Conservation (phyloP, 768 basidiomycete species). For the Amanita jacksonii region DNA sequence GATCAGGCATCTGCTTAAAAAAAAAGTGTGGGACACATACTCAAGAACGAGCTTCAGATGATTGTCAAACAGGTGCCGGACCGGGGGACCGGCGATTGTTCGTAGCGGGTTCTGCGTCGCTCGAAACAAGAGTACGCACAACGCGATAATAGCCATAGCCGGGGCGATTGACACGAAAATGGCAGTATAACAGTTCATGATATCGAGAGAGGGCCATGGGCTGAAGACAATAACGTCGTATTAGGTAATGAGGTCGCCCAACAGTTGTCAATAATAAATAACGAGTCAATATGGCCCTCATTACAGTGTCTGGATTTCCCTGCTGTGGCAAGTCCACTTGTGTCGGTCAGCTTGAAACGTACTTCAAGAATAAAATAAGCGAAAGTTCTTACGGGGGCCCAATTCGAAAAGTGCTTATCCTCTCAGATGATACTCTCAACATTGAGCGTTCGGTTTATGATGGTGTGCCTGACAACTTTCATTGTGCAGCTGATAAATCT, state of each 20-base stretch:
- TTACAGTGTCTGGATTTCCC: conserved; percentile 86
- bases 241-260: not conserved
- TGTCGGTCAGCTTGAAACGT: conserved; percentile 49
- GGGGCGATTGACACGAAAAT: too few species aligned
- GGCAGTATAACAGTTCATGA: too few species aligned
- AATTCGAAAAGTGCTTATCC: conserved; percentile 30
- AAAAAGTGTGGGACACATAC: too few species aligned
- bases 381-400: conserved; percentile 47
- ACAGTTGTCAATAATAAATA: too few species aligned
- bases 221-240: conserved; percentile 9
- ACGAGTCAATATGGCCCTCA: conserved; percentile 61
- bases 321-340: conserved; percentile 79
- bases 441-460: conserved; percentile 62
- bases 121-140: conserved; percentile 10
- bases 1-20: too few species aligned
- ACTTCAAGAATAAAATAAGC: conserved; percentile 44
- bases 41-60: conserved; percentile 50
- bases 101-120: conserved; percentile 36
- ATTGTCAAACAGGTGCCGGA: conserved; percentile 35
- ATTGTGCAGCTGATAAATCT: conserved; percentile 1
- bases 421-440: conserved; percentile 70
- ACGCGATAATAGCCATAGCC: too few species aligned
- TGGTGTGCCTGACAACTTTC: conserved; percentile 33
- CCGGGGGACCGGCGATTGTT: conserved; percentile 52
- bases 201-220: too few species aligned